Evolutionary conservation across 2,329 filamentous ascomycete species (phyloP), one percentile per base, ranked within the genome.

Genomic region (Chaetothyriales sp.): DNA sequence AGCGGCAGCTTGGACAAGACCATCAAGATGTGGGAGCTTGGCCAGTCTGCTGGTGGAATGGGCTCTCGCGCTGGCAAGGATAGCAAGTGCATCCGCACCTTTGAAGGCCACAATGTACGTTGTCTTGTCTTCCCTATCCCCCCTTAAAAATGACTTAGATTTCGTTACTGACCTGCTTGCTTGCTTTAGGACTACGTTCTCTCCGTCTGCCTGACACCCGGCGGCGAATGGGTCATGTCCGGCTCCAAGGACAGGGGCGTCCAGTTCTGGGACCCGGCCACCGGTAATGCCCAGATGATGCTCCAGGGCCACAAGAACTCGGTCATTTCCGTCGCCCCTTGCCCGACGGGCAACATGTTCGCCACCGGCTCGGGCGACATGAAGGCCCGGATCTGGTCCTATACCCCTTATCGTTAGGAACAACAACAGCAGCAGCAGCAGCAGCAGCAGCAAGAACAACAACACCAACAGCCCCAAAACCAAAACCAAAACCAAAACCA

Each of bases 21-120:
- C 0, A 96, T 96, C 74, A 95, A 95, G 74, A 94, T 96, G 84
- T 98, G 92, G 89, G 89, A 95, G 72, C 77, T 98, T 48, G 82
- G 78, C 50, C 78, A 84, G 19, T 18, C 20, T 19, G 79, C 83
- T 44, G 78, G 84, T 60, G 74, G 75, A 59, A 78, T 81, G 61
- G 76, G 81, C 53, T 75, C 79, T 46, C 75, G 78, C 44, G 79
- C 76, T 28, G 77, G 82, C 7, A 93, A 92, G 73, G 84, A 84
- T 36, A 90, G 92, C 60, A 87, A 94, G 66, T 96, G 92, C 65
- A 82, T 95, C 62, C 87, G 89, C 72, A 96, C 90, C 1, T 98
- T 96, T 62, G 92, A 96, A 64, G 92, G 92, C 48, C 92, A 98
- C 70, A 85, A 94, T 68, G 84, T 88, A 74, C 66, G 76, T 69